Percentiles rank a stretch among this genome's conserved stretches.
Evolutionary conservation across 2,329 filamentous ascomycete species (phyloP).

Genomic region (Diaporthe nobilis): DNA sequence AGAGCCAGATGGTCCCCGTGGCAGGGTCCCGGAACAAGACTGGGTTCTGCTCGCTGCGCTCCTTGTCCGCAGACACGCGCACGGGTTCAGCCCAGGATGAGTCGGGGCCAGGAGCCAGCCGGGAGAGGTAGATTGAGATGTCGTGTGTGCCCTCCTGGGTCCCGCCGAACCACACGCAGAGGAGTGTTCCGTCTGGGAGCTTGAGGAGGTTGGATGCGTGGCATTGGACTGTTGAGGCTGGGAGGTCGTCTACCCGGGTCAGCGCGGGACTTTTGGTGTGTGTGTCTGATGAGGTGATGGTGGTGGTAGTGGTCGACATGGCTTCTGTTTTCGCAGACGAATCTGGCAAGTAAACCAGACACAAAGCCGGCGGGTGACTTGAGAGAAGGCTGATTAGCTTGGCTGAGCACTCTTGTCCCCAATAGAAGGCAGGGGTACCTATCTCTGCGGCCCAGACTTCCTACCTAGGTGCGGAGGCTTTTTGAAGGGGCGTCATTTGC

Average conservation of each 20-base stretch:
- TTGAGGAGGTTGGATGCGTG: constrained; percentile 61
- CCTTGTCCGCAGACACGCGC: constrained; percentile 55
- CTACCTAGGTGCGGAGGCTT: constrained; percentile 1
- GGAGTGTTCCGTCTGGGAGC: constrained; percentile 55
- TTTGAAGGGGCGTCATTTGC: not conserved
- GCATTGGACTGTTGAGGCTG: constrained; percentile 57
- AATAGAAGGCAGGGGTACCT: not conserved
- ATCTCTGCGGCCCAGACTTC: not conserved
- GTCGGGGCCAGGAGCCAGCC: constrained; percentile 48
- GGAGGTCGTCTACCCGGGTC: constrained; percentile 45
- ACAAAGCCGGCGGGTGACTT: not conserved
- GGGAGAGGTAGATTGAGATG: constrained; percentile 59
- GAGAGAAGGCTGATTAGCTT: constrained; percentile 7
- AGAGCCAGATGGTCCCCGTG: constrained; percentile 53
- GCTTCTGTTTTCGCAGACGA: not conserved
- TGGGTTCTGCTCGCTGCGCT: constrained; percentile 61
- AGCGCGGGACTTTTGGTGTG: constrained; percentile 1
- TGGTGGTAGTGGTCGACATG: constrained; percentile 17
- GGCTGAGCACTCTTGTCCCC: not conserved
- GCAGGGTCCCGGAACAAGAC: constrained; percentile 53
- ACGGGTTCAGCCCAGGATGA: constrained; percentile 51
- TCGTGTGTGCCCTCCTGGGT: constrained; percentile 61
- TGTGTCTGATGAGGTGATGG: constrained; percentile 6
- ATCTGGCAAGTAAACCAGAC: not conserved
- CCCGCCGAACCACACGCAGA: constrained; percentile 62